These are phyloP conservation scores for Cladosporium sp. DNA, from an alignment of 2,329 filamentous ascomycete species.

Conservation along the genomic window DNA sequence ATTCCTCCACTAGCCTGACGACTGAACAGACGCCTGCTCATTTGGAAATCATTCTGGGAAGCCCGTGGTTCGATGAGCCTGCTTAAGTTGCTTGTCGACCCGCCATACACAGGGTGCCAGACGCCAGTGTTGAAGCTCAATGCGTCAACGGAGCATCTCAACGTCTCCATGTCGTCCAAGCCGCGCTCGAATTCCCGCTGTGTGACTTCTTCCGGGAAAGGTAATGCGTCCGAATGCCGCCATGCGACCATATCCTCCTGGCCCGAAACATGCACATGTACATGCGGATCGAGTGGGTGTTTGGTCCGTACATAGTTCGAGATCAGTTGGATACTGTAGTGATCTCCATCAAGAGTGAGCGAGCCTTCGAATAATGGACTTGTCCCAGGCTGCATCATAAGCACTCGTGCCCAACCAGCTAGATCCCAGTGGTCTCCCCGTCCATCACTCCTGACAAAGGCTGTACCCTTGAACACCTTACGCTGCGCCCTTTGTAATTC, in stretches of 20 bases:
- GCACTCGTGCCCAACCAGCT: slow-evolving; percentile 79
- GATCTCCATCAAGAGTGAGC: slow-evolving; percentile 43
- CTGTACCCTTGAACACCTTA: slow-evolving; percentile 73
- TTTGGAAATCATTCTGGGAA: too few species aligned
- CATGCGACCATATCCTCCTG: background rate
- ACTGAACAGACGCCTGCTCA: too few species aligned
- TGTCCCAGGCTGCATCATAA: slow-evolving; percentile 68
- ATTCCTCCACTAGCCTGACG: background rate
- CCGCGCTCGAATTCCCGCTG: background rate
- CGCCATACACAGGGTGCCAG: background rate
- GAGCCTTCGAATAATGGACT: slow-evolving; percentile 81
- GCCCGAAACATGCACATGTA: too few species aligned
- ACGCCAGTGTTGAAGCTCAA: background rate
- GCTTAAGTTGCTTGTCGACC: too few species aligned
- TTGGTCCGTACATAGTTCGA: background rate
- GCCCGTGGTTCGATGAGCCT: too few species aligned
- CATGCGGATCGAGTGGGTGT: background rate
- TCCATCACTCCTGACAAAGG: slow-evolving; percentile 59
- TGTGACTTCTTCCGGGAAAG: background rate
- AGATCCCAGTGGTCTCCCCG: slow-evolving; percentile 62
- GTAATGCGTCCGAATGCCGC: background rate
- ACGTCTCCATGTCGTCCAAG: background rate
- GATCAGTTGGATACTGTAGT: background rate
- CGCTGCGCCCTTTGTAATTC: slow-evolving; percentile 63
- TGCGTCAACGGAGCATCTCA: background rate